phyloP scores from a whole-genome alignment of 129 eudicot genomes.

The Apium graveolens region DNA sequence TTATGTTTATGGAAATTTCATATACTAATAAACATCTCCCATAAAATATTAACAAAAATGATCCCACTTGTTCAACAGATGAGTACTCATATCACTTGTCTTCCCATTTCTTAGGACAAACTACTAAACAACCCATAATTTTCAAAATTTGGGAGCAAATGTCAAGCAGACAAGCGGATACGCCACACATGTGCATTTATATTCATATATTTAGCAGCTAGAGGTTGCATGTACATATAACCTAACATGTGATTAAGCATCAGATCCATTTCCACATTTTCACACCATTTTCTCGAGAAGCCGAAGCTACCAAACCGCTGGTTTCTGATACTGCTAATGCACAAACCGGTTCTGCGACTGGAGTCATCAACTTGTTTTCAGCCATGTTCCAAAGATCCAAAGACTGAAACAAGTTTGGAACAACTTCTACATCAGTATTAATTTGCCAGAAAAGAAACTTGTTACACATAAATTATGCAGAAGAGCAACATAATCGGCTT shows the following conservation, averaged over 20 bases:
- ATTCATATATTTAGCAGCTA: neutral
- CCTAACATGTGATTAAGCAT: neutral
- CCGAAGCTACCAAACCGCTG: constrained; percentile 57
- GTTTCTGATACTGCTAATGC: constrained; percentile 40
- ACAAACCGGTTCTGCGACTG: constrained; percentile 33
- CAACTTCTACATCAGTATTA: neutral
- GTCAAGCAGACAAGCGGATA: neutral
- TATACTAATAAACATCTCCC: neutral
- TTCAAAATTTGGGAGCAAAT: neutral
- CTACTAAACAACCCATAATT: neutral
- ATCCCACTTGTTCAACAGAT: neutral
- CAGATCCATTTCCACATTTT: constrained; percentile 62
- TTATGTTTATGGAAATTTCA: too few species aligned
- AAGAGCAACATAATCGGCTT: neutral
- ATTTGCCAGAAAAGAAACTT: neutral
- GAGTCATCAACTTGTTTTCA: constrained; percentile 54
- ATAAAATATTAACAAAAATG: neutral
- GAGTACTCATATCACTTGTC: neutral
- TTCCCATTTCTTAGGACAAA: neutral
- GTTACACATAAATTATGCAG: neutral
- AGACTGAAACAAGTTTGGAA: constrained; percentile 24
- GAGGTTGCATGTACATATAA: neutral
- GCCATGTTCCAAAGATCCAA: constrained; percentile 68
- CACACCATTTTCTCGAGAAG: constrained; percentile 30
- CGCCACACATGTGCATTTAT: neutral